Evolutionary conservation across 768 basidiomycete genomes (phyloP).

Genomic region (Chalciporus pseudorubinellus): DNA sequence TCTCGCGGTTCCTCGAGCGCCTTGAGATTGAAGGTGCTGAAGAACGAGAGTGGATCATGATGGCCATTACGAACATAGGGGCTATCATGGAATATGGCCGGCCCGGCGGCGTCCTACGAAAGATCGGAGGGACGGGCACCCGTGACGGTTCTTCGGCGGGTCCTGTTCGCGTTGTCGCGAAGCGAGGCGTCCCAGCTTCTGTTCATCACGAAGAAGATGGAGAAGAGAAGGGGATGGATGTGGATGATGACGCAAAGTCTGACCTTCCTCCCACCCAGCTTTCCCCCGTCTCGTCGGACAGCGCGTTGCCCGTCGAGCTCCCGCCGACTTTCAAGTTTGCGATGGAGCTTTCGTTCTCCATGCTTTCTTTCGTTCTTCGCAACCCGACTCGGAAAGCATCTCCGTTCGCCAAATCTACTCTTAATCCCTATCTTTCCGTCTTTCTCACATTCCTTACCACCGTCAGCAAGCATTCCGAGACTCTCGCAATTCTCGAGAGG

Average conservation of each 20-base stretch:
- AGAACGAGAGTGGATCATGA: slow-evolving; percentile 94
- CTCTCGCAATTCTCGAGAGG: slow-evolving; percentile 65
- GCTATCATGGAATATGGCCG: slow-evolving; percentile 88
- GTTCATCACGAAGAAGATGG: slow-evolving; percentile 33
- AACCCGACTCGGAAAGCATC: slow-evolving; percentile 60
- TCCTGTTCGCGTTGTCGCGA: slow-evolving; percentile 50
- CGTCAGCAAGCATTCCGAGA: slow-evolving; percentile 60
- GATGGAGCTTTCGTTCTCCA: slow-evolving; percentile 72
- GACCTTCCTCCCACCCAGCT: slow-evolving; percentile 21
- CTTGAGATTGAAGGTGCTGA: slow-evolving; percentile 78
- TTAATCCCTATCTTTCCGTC: slow-evolving; percentile 87
- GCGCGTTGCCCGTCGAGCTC: slow-evolving; percentile 41
- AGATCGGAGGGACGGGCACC: slow-evolving; percentile 48
- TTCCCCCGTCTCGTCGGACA: slow-evolving; percentile 30
- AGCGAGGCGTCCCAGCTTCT: slow-evolving; percentile 33
- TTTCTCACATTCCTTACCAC: slow-evolving; percentile 88
- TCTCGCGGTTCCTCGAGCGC: slow-evolving; percentile 84
- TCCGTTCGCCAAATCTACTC: slow-evolving; percentile 48
- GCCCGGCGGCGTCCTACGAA: slow-evolving; percentile 65
- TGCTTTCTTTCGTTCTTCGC: slow-evolving; percentile 70
- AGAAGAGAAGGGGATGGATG: slow-evolving; percentile 61
- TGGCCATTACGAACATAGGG: slow-evolving; percentile 83
- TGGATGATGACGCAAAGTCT: slow-evolving; percentile 48
- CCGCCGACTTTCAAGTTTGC: slow-evolving; percentile 72
- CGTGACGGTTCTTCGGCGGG: slow-evolving; percentile 36